A percentile compares a stretch with the other conserved stretches of the same genome.
phyloP scores from a whole-genome alignment of 257 asterid species.

The Scutellaria galericulata region DNA sequence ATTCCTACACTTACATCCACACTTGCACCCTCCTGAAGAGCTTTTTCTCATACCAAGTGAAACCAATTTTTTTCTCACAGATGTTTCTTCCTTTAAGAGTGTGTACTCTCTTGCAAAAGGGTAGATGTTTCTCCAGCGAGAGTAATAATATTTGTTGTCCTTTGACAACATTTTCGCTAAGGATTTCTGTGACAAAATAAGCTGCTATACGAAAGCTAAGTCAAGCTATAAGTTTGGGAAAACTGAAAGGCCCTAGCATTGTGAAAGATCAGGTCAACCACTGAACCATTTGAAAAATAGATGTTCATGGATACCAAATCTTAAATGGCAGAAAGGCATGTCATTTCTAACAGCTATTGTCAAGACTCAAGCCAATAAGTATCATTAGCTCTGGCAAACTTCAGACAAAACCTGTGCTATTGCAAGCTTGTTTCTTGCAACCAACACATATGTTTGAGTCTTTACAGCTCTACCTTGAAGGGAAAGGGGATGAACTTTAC shows the following conservation, averaged over 20 bases:
- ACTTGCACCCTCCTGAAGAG: slow-evolving; percentile 10
- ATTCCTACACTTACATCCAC: not conserved
- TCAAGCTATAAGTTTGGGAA: not conserved
- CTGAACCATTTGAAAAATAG: slow-evolving; percentile 1
- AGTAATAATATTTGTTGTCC: not conserved
- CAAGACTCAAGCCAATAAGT: slow-evolving; percentile 29
- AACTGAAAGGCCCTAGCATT: slow-evolving; percentile 17
- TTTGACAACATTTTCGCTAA: slow-evolving; percentile 13
- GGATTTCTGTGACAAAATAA: slow-evolving; percentile 2
- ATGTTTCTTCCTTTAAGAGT: not conserved
- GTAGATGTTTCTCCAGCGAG: too few species aligned
- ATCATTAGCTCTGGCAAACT: slow-evolving; percentile 7
- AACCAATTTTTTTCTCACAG: not conserved
- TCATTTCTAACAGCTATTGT: slow-evolving; percentile 18
- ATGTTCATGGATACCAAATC: not conserved
- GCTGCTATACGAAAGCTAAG: not conserved
- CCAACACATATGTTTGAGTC: not conserved
- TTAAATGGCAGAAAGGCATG: slow-evolving; percentile 2
- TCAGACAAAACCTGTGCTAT: slow-evolving; percentile 14
- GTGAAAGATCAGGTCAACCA: slow-evolving; percentile 18
- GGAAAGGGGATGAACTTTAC: slow-evolving; percentile 19
- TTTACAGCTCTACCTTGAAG: slow-evolving; percentile 5
- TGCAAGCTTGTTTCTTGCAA: not conserved
- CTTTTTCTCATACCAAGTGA: slow-evolving; percentile 3
- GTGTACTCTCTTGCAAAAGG: slow-evolving; percentile 12